Percentiles rank a stretch among this genome's conserved stretches.
Evolutionary conservation across 202 grass and related monocot genomes (phyloP).

Genomic region (Carex sylvatica): DNA sequence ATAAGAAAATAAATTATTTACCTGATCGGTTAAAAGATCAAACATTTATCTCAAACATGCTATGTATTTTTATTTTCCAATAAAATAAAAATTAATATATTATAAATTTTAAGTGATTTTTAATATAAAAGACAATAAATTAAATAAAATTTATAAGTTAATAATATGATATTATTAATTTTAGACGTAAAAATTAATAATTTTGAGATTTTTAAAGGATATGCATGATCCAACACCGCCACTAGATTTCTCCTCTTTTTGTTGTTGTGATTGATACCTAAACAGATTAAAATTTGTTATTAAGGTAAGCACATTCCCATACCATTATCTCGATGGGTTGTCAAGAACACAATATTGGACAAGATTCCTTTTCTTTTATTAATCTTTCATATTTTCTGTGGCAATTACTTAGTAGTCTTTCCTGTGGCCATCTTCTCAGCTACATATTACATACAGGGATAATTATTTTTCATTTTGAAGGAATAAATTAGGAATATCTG

Average conservation of each 20-base stretch:
- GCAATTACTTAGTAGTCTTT: background rate
- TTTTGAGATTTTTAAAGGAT: too few species aligned
- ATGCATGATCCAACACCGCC: background rate
- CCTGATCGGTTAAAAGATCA: too few species aligned
- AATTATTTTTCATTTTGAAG: background rate
- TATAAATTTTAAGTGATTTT: too few species aligned
- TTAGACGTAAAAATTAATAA: too few species aligned
- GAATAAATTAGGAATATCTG: background rate
- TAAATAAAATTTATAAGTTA: too few species aligned
- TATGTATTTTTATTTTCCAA: too few species aligned
- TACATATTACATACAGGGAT: background rate
- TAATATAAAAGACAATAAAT: too few species aligned
- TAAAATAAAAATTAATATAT: too few species aligned
- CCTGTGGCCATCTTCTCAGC: background rate
- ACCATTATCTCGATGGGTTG: background rate
- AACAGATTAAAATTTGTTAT: conserved; percentile 8
- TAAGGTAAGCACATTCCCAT: background rate
- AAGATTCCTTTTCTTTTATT: background rate
- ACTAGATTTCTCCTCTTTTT: background rate
- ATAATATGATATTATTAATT: too few species aligned
- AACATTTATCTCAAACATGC: too few species aligned
- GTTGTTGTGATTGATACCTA: background rate
- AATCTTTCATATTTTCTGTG: background rate
- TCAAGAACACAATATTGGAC: background rate
- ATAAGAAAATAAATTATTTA: too few species aligned